Evolutionary conservation across 495 filamentous ascomycete species (phyloP).

Genomic region (Aspergillus mulundensis): DNA sequence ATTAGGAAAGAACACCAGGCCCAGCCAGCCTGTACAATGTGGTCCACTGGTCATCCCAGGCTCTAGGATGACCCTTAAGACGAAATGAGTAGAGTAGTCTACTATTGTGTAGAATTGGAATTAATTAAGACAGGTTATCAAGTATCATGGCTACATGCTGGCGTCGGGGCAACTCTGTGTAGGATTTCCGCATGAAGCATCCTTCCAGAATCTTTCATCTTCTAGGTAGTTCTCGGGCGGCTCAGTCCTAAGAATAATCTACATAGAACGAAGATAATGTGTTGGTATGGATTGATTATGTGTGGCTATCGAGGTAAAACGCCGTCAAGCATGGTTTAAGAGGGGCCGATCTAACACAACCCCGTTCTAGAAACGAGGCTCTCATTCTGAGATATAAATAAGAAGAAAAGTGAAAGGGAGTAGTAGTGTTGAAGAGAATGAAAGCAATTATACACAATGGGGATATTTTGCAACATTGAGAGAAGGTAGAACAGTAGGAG

Average conservation of each 20-base stretch:
- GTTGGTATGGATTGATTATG: neutral
- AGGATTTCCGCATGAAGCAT: no score
- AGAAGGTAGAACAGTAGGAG: neutral
- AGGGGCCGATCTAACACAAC: neutral
- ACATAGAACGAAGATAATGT: neutral
- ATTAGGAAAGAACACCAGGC: no score
- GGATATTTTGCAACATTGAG: conserved; percentile 15
- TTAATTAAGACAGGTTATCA: no score
- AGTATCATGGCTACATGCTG: no score
- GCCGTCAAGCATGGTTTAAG: neutral
- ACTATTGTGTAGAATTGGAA: no score
- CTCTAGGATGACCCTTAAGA: no score
- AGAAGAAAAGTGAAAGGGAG: neutral
- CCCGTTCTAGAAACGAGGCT: neutral
- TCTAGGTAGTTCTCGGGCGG: no score
- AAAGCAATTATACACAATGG: conserved; percentile 8
- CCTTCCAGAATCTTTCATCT: no score
- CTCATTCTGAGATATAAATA: neutral
- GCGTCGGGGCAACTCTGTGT: no score
- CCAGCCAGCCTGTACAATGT: no score
- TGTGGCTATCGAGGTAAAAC: neutral
- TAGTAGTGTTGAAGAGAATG: neutral
- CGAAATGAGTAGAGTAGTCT: no score
- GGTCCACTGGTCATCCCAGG: no score
- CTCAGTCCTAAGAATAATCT: neutral